These are phyloP conservation scores for Plasmodium knowlesi DNA, from an alignment of 169 alveolate genomes.

Conservation along the genomic window DNA sequence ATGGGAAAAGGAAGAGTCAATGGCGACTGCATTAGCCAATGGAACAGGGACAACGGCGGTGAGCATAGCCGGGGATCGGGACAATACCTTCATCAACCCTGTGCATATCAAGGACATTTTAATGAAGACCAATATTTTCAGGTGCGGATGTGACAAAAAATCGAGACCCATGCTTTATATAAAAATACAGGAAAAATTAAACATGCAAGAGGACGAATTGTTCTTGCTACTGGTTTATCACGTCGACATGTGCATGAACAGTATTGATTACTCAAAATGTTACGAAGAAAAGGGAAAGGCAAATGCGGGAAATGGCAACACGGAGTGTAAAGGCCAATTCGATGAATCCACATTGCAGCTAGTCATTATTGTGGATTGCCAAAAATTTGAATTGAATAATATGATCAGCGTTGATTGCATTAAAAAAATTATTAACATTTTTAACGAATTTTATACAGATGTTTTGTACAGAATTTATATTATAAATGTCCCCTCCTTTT, in stretches of 20 bases:
- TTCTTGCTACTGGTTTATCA: conserved; percentile 50
- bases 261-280: conserved; percentile 23
- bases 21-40: neutral
- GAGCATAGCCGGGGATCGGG: neutral
- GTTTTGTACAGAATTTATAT: conserved; percentile 54
- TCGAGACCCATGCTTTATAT: conserved; percentile 49
- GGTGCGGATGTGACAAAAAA: conserved; percentile 49
- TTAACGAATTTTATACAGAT: conserved; percentile 68
- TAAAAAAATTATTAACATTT: conserved; percentile 56
- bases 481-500: conserved; percentile 51
- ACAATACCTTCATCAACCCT: conserved; percentile 35
- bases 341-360: conserved; percentile 41
- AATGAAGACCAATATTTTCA: conserved; percentile 23
- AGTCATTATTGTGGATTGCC: conserved; percentile 54
- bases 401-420: conserved; percentile 67
- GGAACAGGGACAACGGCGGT: neutral
- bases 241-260: conserved; percentile 68
- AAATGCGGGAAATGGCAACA: neutral
- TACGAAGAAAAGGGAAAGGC: neutral
- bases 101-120: conserved; percentile 11
- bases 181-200: conserved; percentile 57
- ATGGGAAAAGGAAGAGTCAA: neutral
- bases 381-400: conserved; percentile 59
- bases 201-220: conserved; percentile 50
- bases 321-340: neutral